These are phyloP conservation scores for Atalantia buxifolia DNA, from an alignment of 345 rosid species.

Conservation along the genomic window DNA sequence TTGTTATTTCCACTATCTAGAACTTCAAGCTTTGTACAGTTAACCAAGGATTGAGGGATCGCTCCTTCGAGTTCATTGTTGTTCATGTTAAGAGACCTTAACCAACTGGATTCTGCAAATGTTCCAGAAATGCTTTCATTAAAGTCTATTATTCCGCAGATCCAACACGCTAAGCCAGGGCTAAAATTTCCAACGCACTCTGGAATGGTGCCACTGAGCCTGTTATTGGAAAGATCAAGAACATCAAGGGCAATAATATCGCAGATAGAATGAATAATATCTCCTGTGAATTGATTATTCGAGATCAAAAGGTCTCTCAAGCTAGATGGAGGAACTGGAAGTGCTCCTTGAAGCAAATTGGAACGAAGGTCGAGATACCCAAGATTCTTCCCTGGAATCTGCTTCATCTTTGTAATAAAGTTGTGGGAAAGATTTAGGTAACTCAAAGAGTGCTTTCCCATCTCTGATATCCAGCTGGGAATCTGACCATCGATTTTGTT, in stretches of 20 bases:
- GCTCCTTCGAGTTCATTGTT: not conserved
- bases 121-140: not conserved
- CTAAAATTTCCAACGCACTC: not conserved
- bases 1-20: not conserved
- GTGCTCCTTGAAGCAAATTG: not conserved
- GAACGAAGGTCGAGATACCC: not conserved
- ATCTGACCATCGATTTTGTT: not conserved
- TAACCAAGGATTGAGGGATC: not conserved
- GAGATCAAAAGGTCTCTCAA: not conserved
- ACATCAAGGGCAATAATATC: not conserved
- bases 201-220: slow-evolving; percentile 3
- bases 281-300: slow-evolving; percentile 3
- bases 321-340: not conserved
- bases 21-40: not conserved
- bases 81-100: not conserved
- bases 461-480: not conserved
- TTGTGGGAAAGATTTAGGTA: not conserved
- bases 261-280: not conserved
- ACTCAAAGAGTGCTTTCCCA: not conserved
- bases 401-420: not conserved
- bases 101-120: not conserved
- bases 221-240: slow-evolving; percentile 8
- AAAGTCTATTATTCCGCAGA: slow-evolving; percentile 1
- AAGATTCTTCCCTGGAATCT: not conserved
- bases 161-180: not conserved